phyloP scores from a whole-genome alignment of 1,139 yeast genomes.

The Meyerozyma smithsonii region DNA sequence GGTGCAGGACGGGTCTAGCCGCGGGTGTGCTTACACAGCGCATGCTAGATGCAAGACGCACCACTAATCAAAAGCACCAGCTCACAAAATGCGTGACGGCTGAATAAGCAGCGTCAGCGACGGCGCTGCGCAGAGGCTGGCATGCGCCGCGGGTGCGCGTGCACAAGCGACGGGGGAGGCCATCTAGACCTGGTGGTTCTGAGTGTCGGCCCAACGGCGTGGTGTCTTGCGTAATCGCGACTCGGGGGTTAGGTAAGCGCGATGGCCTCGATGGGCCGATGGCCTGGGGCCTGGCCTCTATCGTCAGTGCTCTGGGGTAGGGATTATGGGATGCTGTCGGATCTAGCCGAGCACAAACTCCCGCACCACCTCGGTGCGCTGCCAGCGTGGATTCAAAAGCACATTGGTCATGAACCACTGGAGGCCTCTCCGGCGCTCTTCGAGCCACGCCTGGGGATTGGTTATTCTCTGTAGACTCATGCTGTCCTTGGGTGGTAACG shows the following conservation, averaged over 20 bases:
- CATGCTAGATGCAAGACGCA: background rate
- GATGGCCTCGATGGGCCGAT: too few species aligned
- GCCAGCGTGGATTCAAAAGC: slow-evolving; percentile 58
- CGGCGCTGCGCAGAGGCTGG: too few species aligned
- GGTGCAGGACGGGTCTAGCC: slow-evolving; percentile 4
- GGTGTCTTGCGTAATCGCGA: background rate
- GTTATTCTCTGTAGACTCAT: slow-evolving; percentile 46
- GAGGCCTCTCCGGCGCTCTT: slow-evolving; percentile 57
- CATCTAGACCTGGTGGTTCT: too few species aligned
- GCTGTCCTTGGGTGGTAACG: slow-evolving; percentile 59
- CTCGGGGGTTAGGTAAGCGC: slow-evolving; percentile 1
- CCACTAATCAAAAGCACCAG: background rate
- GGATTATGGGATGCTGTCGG: background rate
- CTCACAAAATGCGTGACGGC: background rate
- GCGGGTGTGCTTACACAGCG: slow-evolving; percentile 1
- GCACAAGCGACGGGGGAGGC: too few species aligned
- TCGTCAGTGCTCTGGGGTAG: too few species aligned
- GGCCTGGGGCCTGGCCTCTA: too few species aligned
- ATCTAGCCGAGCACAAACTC: slow-evolving; percentile 33
- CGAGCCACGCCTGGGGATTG: slow-evolving; percentile 47
- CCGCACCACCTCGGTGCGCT: slow-evolving; percentile 43
- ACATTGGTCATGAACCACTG: slow-evolving; percentile 72
- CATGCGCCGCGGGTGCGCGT: too few species aligned
- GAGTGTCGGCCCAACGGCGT: too few species aligned
- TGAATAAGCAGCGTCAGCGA: background rate